Percentiles rank a stretch among this genome's conserved stretches.
phyloP scores from a whole-genome alignment of 2,329 filamentous ascomycete genomes.

The Pseudopithomyces chartarum region DNA sequence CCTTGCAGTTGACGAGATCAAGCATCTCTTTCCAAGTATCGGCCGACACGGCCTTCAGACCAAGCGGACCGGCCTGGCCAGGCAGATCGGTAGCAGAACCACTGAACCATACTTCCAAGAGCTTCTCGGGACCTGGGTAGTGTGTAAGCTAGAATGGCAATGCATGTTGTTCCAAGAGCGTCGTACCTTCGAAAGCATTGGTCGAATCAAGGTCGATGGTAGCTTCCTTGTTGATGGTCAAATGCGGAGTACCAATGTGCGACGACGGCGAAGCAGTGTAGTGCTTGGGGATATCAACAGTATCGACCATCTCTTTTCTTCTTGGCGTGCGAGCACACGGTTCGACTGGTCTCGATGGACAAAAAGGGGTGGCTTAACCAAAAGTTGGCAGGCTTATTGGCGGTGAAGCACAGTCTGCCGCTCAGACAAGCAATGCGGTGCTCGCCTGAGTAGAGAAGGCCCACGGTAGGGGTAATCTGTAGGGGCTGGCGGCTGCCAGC shows the following conservation, averaged over 20 bases:
- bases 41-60: conserved; percentile 82
- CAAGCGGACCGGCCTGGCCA: conserved; percentile 70
- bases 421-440: conserved; percentile 95
- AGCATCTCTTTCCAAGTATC: conserved; percentile 96
- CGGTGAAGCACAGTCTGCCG: conserved; percentile 93
- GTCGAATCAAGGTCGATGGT: conserved; percentile 89
- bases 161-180: background rate
- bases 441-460: conserved; percentile 97
- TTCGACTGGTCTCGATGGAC: conserved; percentile 8
- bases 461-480: conserved; percentile 67
- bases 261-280: conserved; percentile 82
- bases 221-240: conserved; percentile 97
- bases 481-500: conserved; percentile 87
- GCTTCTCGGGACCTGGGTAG: conserved; percentile 81
- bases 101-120: conserved; percentile 98
- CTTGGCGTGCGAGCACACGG: conserved; percentile 28
- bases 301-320: conserved; percentile 75
- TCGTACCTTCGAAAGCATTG: conserved; percentile 90
- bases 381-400: conserved; percentile 31
- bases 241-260: conserved; percentile 77
- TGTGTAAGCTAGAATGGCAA: conserved; percentile 23
- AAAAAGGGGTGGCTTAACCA: conserved; percentile 6
- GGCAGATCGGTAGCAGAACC: conserved; percentile 76
- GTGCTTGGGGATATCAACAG: conserved; percentile 75
- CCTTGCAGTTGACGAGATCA: conserved; percentile 97